phyloP scores from a whole-genome alignment of 768 basidiomycete genomes.

The Mycena alexandri region DNA sequence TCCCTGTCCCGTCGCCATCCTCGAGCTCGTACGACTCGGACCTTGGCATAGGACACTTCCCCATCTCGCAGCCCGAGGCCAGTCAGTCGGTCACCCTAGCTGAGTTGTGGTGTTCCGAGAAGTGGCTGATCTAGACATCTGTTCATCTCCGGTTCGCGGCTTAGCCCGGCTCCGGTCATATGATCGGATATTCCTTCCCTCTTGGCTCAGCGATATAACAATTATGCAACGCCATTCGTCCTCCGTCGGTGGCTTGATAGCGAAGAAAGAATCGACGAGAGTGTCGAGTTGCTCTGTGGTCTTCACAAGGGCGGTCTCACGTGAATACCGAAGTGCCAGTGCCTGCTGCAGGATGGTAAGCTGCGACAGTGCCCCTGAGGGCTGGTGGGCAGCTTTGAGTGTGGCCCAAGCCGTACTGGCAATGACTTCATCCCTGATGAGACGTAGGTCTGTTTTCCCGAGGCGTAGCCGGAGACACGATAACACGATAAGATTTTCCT shows the following conservation, averaged over 20 bases:
- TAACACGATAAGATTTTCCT: slow-evolving; percentile 12
- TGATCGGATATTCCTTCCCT: too few relatives aligned
- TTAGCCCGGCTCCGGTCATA: too few relatives aligned
- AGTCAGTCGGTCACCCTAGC: too few relatives aligned
- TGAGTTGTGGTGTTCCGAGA: too few relatives aligned
- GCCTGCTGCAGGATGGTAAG: slow-evolving; percentile 22
- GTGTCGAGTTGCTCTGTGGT: not conserved
- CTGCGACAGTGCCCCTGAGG: slow-evolving; percentile 12
- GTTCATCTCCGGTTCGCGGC: too few relatives aligned
- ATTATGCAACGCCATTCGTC: slow-evolving; percentile 15
- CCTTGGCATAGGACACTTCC: too few relatives aligned
- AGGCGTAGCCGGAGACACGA: slow-evolving; percentile 10
- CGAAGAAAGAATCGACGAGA: slow-evolving; percentile 17
- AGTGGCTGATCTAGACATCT: too few relatives aligned
- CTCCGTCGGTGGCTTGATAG: slow-evolving; percentile 9
- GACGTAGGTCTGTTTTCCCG: not conserved
- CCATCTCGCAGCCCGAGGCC: too few relatives aligned
- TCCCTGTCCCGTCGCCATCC: too few relatives aligned
- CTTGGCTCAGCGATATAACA: too few relatives aligned
- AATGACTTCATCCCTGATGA: slow-evolving; percentile 7
- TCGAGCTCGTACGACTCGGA: too few relatives aligned
- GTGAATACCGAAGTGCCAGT: not conserved
- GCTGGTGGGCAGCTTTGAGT: slow-evolving; percentile 15
- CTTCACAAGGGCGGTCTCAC: not conserved
- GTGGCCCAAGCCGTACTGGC: not conserved